Conservation (phyloP, 805 yeast genomes). For the Alloascoidea hylecoeti region DNA sequence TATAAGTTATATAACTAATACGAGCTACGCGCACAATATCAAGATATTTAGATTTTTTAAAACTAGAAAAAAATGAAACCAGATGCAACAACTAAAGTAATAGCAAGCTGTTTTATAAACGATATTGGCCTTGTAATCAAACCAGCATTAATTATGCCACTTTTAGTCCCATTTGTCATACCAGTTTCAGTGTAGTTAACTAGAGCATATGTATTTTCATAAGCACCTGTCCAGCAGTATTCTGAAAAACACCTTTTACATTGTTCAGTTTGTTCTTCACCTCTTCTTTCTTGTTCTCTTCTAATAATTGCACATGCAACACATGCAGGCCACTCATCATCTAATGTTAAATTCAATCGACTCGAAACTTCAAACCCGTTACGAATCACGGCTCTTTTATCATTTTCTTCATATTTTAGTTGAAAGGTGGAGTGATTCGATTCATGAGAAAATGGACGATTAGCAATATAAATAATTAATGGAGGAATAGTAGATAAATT, state of each 20-base stretch:
- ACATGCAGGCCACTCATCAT: slow-evolving; percentile 57
- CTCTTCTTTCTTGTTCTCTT: slow-evolving; percentile 60
- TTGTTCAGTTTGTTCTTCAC: slow-evolving; percentile 43
- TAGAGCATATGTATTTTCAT: too few species aligned
- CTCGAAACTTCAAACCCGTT: slow-evolving; percentile 68
- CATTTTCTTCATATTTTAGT: slow-evolving; percentile 43
- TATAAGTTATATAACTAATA: too few species aligned
- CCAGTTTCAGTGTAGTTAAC: too few species aligned
- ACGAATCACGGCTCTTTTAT: slow-evolving; percentile 41
- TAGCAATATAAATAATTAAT: slow-evolving; percentile 64
- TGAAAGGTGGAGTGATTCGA: slow-evolving; percentile 67
- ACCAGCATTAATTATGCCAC: too few species aligned
- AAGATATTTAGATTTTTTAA: too few species aligned
- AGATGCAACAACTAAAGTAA: too few species aligned
- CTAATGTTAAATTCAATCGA: slow-evolving; percentile 52
- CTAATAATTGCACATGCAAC: slow-evolving; percentile 74
- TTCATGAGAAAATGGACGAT: slow-evolving; percentile 46
- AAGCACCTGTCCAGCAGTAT: slow-evolving; percentile 67
- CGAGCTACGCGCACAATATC: too few species aligned
- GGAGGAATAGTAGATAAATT: slow-evolving; percentile 47
- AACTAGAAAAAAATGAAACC: too few species aligned
- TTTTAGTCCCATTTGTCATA: too few species aligned
- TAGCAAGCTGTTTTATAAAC: too few species aligned
- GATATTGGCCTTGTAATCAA: too few species aligned
- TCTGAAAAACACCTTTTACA: slow-evolving; percentile 56